Conservation (phyloP, 1,284 basidiomycete genomes). For the Coniferiporia sulphurascens region DNA sequence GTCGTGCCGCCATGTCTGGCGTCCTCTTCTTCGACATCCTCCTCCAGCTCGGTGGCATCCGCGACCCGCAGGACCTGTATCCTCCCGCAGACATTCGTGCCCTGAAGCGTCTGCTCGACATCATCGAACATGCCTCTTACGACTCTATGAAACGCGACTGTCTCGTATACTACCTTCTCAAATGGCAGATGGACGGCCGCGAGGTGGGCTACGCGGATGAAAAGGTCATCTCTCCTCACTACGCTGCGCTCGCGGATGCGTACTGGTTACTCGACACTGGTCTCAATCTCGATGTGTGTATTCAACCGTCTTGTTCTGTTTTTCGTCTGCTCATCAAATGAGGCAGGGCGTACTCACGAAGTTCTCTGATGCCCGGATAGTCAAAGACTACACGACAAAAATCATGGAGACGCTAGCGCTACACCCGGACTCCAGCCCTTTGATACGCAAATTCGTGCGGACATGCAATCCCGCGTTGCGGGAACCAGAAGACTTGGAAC, state of each 20-base stretch:
- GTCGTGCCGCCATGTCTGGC: constrained; percentile 58
- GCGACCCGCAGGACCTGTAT: constrained; percentile 52
- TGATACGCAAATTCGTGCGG: constrained; percentile 64
- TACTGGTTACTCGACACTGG: constrained; percentile 77
- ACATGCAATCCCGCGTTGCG: constrained; percentile 63
- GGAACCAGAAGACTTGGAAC: constrained; percentile 61
- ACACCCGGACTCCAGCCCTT: constrained; percentile 41
- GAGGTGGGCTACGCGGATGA: constrained; percentile 51
- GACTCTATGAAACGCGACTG: constrained; percentile 75
- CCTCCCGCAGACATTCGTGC: constrained; percentile 55
- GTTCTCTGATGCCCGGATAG: constrained; percentile 67
- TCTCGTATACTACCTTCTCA: constrained; percentile 70
- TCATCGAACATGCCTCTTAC: constrained; percentile 56
- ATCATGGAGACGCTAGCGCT: constrained; percentile 63
- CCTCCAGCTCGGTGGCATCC: constrained; percentile 58
- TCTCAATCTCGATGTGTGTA: constrained; percentile 47
- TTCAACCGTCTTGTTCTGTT: neutral
- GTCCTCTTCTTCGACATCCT: constrained; percentile 70
- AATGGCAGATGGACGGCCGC: constrained; percentile 63
- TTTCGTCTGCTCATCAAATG: neutral
- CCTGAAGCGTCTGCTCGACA: constrained; percentile 51
- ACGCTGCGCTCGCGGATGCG: constrained; percentile 64
- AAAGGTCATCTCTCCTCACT: constrained; percentile 65
- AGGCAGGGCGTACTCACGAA: constrained; percentile 60
- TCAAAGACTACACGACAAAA: constrained; percentile 69